Percentiles rank a stretch among this genome's conserved stretches.
Conservation (phyloP, 1,284 basidiomycete genomes). For the Schizophyllum amplum region DNA sequence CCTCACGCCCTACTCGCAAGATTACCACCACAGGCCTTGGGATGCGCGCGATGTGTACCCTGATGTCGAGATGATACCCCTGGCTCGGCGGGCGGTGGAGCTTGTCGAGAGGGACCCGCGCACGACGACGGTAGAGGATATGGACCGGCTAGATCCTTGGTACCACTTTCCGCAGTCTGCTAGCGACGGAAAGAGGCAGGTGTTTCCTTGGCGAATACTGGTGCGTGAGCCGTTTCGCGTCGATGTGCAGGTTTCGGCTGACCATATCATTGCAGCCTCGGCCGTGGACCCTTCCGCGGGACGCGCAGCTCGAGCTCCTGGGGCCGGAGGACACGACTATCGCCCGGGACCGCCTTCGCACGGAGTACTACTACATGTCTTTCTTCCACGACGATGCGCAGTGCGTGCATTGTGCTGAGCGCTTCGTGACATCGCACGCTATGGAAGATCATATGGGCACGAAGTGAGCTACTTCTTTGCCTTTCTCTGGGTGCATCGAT, state of each 20-base stretch:
- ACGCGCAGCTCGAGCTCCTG: background rate
- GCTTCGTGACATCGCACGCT: no score
- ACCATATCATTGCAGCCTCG: no score
- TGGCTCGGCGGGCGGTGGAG: background rate
- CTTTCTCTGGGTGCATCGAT: no score
- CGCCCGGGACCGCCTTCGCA: background rate
- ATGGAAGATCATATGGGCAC: no score
- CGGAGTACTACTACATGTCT: background rate
- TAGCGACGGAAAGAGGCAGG: background rate
- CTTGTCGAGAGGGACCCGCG: background rate
- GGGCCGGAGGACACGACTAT: background rate
- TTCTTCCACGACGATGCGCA: background rate
- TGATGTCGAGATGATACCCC: background rate
- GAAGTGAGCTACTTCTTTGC: no score
- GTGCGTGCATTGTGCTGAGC: background rate
- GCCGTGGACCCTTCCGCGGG: no score
- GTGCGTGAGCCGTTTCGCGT: background rate
- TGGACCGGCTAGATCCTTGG: background rate
- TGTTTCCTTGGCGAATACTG: background rate
- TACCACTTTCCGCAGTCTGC: background rate
- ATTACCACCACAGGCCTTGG: background rate
- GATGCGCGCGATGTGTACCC: background rate
- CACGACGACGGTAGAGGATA: background rate
- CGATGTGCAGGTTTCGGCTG: no score
- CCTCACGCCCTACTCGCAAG: no score